phyloP scores from a whole-genome alignment of 768 basidiomycete species.

The Calocybe cyanea region DNA sequence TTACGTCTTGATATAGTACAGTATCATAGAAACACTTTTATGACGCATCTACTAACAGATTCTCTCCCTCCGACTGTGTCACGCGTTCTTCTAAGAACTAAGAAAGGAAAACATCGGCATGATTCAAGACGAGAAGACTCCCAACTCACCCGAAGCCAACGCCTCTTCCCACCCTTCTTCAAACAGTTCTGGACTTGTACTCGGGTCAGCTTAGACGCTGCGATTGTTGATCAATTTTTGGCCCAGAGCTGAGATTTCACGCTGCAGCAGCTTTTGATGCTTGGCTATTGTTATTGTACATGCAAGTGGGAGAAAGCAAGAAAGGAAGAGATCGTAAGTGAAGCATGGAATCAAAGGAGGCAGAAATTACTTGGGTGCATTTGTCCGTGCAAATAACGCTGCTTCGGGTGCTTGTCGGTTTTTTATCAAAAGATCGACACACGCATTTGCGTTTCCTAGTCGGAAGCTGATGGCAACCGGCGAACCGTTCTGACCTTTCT shows the following conservation, averaged over 20 bases:
- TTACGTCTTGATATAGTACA: not conserved
- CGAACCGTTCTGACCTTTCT: constrained; percentile 85
- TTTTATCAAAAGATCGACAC: constrained; percentile 80
- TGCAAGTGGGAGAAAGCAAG: constrained; percentile 1
- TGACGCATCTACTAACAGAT: constrained; percentile 28
- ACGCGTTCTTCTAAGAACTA: constrained; percentile 6
- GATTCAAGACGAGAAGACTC: no score
- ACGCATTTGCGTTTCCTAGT: constrained; percentile 71
- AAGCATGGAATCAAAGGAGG: not conserved
- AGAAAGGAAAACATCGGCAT: not conserved
- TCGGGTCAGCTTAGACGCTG: constrained; percentile 72
- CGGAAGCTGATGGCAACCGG: constrained; percentile 90
- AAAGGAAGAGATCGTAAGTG: not conserved
- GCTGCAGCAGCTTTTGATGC: constrained; percentile 61
- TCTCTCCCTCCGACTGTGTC: constrained; percentile 20
- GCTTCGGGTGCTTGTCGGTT: constrained; percentile 91
- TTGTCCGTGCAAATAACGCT: constrained; percentile 90
- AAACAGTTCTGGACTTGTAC: constrained; percentile 63
- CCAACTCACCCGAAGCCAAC: constrained; percentile 27
- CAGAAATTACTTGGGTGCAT: constrained; percentile 68
- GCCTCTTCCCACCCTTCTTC: constrained; percentile 62
- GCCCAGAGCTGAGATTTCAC: constrained; percentile 69
- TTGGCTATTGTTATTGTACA: constrained; percentile 44
- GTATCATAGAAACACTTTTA: constrained; percentile 1
- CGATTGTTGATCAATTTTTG: constrained; percentile 75